Evolutionary conservation across 495 filamentous ascomycete genomes (phyloP).

Genomic region (Xanthoparmelia taractica): DNA sequence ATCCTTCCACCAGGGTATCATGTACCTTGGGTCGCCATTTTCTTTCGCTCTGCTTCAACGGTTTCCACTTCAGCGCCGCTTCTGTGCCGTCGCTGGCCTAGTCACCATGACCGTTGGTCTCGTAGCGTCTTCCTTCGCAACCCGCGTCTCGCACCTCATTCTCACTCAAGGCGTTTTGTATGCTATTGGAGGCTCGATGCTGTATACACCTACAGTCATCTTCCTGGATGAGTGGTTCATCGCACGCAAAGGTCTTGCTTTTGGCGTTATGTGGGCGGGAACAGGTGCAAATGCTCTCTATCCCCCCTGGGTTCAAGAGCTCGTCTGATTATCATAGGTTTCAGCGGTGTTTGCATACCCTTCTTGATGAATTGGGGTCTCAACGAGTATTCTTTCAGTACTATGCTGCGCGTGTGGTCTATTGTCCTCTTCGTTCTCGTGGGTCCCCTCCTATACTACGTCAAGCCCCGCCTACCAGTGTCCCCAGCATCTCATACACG

Average conservation of each 20-base stretch:
- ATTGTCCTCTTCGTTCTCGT: constrained; percentile 42
- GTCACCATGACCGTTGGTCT: constrained; percentile 36
- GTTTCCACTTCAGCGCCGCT: constrained; percentile 39
- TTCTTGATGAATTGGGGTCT: constrained; percentile 47
- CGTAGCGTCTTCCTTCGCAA: constrained; percentile 44
- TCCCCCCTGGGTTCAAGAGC: not conserved
- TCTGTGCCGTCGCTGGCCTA: constrained; percentile 38
- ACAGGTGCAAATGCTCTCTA: not conserved
- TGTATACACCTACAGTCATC: constrained; percentile 46
- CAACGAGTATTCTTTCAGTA: constrained; percentile 45
- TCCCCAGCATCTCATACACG: constrained; percentile 28
- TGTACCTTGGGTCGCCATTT: constrained; percentile 50
- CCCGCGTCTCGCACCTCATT: constrained; percentile 45
- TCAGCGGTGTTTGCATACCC: constrained; percentile 44
- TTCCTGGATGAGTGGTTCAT: constrained; percentile 55
- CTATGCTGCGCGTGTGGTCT: constrained; percentile 49
- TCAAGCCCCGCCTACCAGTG: constrained; percentile 51
- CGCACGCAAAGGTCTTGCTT: constrained; percentile 44
- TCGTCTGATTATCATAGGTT: constrained; percentile 29
- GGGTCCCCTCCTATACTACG: constrained; percentile 47
- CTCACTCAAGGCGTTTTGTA: constrained; percentile 49
- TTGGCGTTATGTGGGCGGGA: constrained; percentile 45
- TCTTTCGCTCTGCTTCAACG: constrained; percentile 43
- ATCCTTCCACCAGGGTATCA: constrained; percentile 33
- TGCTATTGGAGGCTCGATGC: constrained; percentile 43